phyloP scores from a whole-genome alignment of 2,329 filamentous ascomycete species.

The Knufia petricola region DNA sequence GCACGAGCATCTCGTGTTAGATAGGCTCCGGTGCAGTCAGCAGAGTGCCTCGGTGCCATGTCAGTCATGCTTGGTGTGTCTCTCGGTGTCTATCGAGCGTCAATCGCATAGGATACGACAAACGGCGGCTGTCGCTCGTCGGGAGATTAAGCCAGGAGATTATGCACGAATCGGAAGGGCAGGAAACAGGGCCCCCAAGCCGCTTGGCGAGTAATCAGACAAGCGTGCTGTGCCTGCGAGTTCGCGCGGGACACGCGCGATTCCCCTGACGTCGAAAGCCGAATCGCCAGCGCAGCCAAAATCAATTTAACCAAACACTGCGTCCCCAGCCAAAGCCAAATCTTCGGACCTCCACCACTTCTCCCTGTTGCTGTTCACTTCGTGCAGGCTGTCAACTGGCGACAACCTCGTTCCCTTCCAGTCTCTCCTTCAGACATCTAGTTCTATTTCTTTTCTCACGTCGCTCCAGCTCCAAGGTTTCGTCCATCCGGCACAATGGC shows the following conservation, averaged over 20 bases:
- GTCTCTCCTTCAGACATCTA: constrained; percentile 3
- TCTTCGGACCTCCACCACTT: not conserved
- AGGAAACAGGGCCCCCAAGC: not conserved
- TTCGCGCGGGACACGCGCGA: not conserved
- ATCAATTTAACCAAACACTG: constrained; percentile 4
- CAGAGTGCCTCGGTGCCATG: not conserved
- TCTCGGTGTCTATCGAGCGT: constrained; percentile 8
- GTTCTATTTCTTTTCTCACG: too few species aligned
- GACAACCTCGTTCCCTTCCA: not conserved
- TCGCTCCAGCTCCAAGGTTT: too few species aligned
- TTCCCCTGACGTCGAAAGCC: constrained; percentile 9
- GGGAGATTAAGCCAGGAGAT: constrained; percentile 16
- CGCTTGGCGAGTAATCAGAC: constrained; percentile 3
- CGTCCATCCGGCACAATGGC: not conserved
- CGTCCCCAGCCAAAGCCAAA: not conserved
- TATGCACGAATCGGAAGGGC: constrained; percentile 9
- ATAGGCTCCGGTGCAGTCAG: too few species aligned
- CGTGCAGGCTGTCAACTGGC: not conserved
- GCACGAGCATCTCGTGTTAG: too few species aligned
- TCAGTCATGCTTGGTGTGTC: too few species aligned
- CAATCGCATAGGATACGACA: constrained; percentile 17
- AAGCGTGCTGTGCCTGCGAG: not conserved
- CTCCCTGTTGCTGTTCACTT: not conserved
- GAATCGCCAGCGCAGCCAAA: not conserved
- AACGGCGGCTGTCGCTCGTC: constrained; percentile 18